Conservation (phyloP, 148 eudicot species). For the Chenopodium berlandieri region DNA sequence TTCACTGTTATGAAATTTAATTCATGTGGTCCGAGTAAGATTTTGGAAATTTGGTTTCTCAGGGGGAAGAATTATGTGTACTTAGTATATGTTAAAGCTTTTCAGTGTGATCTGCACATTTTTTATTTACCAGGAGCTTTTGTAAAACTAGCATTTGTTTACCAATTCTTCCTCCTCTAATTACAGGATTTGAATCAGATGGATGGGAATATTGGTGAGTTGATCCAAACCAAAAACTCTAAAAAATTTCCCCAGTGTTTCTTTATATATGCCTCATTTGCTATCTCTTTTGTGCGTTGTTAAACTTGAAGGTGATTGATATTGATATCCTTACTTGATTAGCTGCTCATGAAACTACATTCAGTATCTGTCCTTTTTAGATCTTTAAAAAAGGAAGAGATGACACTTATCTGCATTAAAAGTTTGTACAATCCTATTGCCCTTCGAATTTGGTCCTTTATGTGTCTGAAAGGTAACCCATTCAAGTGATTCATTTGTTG, state of each 20-base stretch:
- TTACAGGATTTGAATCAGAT: conserved; percentile 72
- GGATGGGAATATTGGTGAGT: conserved; percentile 51
- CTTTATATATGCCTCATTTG: no score
- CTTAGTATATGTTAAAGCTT: neutral
- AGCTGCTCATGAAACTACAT: no score
- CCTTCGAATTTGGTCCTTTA: neutral
- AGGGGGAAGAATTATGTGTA: conserved; percentile 82
- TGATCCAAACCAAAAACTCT: neutral
- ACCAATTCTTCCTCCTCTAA: conserved; percentile 12
- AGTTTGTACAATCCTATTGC: neutral
- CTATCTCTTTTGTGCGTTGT: no score
- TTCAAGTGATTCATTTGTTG: no score
- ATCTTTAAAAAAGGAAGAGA: neutral
- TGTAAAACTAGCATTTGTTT: neutral
- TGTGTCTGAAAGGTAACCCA: no score
- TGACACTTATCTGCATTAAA: neutral
- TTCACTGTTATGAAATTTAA: neutral
- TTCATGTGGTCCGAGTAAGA: conserved; percentile 10
- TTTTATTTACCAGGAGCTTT: neutral
- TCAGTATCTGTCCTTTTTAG: neutral
- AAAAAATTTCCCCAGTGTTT: no score
- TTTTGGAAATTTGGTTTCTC: conserved; percentile 17
- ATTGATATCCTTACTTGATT: neutral
- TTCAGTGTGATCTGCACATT: neutral
- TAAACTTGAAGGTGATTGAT: neutral